phyloP scores from a whole-genome alignment of 1,284 basidiomycete genomes.

The Fomitopsis betulina region DNA sequence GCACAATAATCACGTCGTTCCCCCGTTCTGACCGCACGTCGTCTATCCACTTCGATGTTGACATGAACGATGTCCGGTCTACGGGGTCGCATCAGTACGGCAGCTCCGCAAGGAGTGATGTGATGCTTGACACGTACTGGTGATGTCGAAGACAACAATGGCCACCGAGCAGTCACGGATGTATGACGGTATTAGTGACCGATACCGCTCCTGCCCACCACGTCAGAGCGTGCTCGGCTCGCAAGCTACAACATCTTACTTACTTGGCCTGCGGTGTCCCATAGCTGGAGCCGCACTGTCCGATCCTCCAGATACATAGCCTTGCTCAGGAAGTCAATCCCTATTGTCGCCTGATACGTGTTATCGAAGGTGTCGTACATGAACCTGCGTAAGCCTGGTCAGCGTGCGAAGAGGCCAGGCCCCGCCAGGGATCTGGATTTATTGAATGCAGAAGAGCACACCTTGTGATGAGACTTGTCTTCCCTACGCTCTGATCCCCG shows the following conservation, averaged over 20 bases:
- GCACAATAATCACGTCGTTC: slow-evolving; percentile 96
- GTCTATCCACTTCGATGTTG: slow-evolving; percentile 99
- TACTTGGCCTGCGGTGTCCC: slow-evolving; percentile 98
- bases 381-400: slow-evolving; percentile 48
- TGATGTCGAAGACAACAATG: slow-evolving; percentile 98
- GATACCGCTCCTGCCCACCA: slow-evolving; percentile 81
- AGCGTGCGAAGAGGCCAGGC: neutral
- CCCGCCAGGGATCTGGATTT: neutral
- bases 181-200: slow-evolving; percentile 97
- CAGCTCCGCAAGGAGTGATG: neutral
- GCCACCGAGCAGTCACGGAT: slow-evolving; percentile 98
- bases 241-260: slow-evolving; percentile 19
- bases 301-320: slow-evolving; percentile 99
- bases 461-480: slow-evolving; percentile 97
- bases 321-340: slow-evolving; percentile 99
- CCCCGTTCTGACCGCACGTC: slow-evolving; percentile 97
- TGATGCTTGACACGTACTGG: slow-evolving; percentile 71
- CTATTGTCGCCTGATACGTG: slow-evolving; percentile 99
- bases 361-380: slow-evolving; percentile 99
- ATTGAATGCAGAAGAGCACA: slow-evolving; percentile 31
- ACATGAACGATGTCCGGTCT: slow-evolving; percentile 96
- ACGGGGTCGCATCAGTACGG: neutral
- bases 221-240: neutral
- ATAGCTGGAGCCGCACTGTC: slow-evolving; percentile 95
- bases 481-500: slow-evolving; percentile 91